These are phyloP conservation scores for Exophiala calicioides DNA, from an alignment of 2,329 filamentous ascomycete genomes.

Conservation along the genomic window DNA sequence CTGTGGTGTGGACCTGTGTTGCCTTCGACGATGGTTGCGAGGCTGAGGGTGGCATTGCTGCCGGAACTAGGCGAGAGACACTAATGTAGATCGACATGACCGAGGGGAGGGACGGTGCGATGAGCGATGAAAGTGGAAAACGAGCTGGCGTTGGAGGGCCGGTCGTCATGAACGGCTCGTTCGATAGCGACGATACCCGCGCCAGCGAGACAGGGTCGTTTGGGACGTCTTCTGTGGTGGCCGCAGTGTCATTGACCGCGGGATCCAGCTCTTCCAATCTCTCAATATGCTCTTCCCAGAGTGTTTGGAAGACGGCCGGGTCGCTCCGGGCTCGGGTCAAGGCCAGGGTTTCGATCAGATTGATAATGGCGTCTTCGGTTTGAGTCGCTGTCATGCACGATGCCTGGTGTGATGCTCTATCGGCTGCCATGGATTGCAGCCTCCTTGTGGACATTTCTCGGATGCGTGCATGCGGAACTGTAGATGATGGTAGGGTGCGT, in stretches of 20 bases:
- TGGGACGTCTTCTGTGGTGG: neutral
- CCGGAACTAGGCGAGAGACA: neutral
- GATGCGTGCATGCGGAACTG: neutral
- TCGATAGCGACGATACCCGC: neutral
- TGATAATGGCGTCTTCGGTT: constrained; percentile 19
- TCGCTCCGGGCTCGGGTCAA: constrained; percentile 16
- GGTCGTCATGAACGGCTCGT: constrained; percentile 14
- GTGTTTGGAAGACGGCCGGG: constrained; percentile 14
- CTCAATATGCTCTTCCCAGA: constrained; percentile 19
- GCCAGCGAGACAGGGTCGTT: neutral
- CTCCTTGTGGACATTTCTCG: neutral
- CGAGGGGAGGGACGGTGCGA: constrained; percentile 14
- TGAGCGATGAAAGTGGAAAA: neutral
- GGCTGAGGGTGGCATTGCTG: neutral
- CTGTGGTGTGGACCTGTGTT: constrained; percentile 1
- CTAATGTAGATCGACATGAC: constrained; percentile 22
- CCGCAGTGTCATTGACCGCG: neutral
- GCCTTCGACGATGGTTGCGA: neutral
- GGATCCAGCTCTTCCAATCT: constrained; percentile 23
- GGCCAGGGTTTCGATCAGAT: constrained; percentile 14
- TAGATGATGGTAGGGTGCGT: neutral
- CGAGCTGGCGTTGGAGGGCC: constrained; percentile 7
- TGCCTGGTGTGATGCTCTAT: neutral
- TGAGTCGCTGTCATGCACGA: constrained; percentile 12
- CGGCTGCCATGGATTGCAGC: neutral